Evolutionary conservation across 2,329 filamentous ascomycete species (phyloP), one percentile per base, ranked within the genome.

Genomic region (Westerdykella ornata): DNA sequence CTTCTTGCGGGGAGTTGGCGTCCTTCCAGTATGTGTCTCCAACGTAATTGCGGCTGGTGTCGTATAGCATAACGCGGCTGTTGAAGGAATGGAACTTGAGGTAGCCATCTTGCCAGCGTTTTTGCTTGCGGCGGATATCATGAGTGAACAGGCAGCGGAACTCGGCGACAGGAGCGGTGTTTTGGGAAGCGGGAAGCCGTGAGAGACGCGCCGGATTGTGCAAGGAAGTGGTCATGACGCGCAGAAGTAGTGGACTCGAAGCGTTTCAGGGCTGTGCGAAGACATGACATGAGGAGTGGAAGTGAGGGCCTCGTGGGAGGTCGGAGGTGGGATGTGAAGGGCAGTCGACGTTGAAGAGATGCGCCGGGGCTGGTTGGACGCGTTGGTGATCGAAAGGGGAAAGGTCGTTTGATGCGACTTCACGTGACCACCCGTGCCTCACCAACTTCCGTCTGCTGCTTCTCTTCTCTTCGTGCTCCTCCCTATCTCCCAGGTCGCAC

Each of bases 31-130:
- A 87, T 22, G 81, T 79, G 62, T 95, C 89, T 3, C 88, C 89
- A 19, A 96, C 76, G 50, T 83, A 87, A 60, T 89, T 87, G 0
- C 85, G 80, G 2, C 78, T 72, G 35, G 86, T 81, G 62, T 95
- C 88, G 55, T 92, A 90, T 5, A 94, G 85, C 86, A 96, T 94
- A 45, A 92, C 72, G 4, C 87, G 81, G 59, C 82, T 86, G 69
- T 96, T 96, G 76, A 94, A 95, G 1, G 85, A 84, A 60, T 96
- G 89, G 50, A 84, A 94, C 49, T 84, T 85, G 46, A 96, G 77
- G 38, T 81, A 81, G 28, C 90, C 89, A 81, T 96, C 89, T 57
- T 94, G 87, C 89, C 89, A 96, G 46, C 86, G 75, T 63, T 96
- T 96, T 53, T 87, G 82, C 68, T 96, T 96, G 42, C 86, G 81